Evolutionary conservation across 108 stramenopile species (phyloP), one percentile per base, ranked within the genome.

Genomic region (Pseudonitzschia pungens): DNA sequence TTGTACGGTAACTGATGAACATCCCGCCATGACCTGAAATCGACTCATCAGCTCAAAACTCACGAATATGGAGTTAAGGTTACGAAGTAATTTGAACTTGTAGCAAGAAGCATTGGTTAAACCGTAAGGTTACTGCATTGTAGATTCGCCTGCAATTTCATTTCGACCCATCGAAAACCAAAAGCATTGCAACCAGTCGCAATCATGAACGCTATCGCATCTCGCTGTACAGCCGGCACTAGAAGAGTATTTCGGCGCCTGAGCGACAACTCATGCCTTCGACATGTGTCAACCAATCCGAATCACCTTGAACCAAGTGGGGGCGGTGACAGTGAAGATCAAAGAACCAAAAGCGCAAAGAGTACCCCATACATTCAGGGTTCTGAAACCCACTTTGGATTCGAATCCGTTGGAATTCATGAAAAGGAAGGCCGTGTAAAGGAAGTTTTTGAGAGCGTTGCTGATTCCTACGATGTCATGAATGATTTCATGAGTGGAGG

Each of bases 401-500:
- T 84, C 70, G 76, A 85, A 57, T 65, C 85, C 41, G 88, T 94
- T 8, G 76, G 78, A 6, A 68, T 88, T 36, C 48, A 82, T 42
- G 91, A 91, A 65, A 94, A 95, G 73, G 92, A 95, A 66, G 72
- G 74, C 0, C 79, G 83, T 11, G 97, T 97, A 0, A 76, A 84
- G n/a, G 72, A 81, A 54, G 97, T 97, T 1, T 97, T 97, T 73
- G 87, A 89, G 68, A 91, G 78, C 64, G 95, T 97, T 1, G 97
- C 97, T 12, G 89, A 90, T 53, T 81, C 77, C 50, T 96, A 95
- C 78, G 99, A 99, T 72, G 84, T 99, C 28, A 99, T 99, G 99
- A 99, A 99, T 72, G 99, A 99, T 79, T 79, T 98, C 70, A 99
- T 99, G 99, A 85, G 83, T 52, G 96, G 83, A 14, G 97, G 97